These are phyloP conservation scores for Pyrenophora seminiperda DNA, from an alignment of 2,329 filamentous ascomycete species.

Conservation along the genomic window DNA sequence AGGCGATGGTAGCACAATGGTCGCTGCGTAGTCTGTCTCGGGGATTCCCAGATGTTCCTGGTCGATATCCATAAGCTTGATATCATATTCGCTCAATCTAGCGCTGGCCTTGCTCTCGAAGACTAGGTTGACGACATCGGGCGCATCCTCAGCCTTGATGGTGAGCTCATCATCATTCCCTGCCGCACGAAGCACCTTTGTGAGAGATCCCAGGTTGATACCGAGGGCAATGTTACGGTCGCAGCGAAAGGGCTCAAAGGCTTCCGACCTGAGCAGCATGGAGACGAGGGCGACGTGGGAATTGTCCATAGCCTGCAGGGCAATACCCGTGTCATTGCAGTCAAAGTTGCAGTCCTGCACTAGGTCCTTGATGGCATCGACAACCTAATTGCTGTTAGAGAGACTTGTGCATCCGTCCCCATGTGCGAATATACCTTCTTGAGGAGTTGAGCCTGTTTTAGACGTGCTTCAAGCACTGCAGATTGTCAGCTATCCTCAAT, in stretches of 20 bases:
- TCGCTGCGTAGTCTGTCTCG: constrained; percentile 96
- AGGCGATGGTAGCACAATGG: constrained; percentile 81
- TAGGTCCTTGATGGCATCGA: constrained; percentile 98
- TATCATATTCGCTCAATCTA: constrained; percentile 96
- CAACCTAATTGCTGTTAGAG: constrained; percentile 65
- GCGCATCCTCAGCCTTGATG: constrained; percentile 95
- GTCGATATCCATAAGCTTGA: constrained; percentile 99
- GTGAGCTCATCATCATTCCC: constrained; percentile 95
- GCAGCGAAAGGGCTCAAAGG: constrained; percentile 94
- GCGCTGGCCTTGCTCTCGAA: constrained; percentile 92
- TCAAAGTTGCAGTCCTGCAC: constrained; percentile 99
- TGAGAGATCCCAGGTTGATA: constrained; percentile 94
- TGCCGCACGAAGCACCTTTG: constrained; percentile 93
- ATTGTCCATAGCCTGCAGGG: constrained; percentile 99
- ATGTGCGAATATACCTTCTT: constrained; percentile 74
- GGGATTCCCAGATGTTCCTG: constrained; percentile 99
- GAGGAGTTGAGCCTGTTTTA: constrained; percentile 89
- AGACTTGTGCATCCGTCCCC: background rate
- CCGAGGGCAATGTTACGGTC: constrained; percentile 98
- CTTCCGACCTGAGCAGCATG: constrained; percentile 96
- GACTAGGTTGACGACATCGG: constrained; percentile 91
- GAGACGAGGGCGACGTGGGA: constrained; percentile 98
- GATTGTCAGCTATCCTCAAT: constrained; percentile 25
- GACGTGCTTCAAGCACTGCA: constrained; percentile 91
- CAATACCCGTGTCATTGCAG: constrained; percentile 99